Base-by-base conservation (phyloP, 805 yeast genomes). In the Candida broadrunensis region DNA sequence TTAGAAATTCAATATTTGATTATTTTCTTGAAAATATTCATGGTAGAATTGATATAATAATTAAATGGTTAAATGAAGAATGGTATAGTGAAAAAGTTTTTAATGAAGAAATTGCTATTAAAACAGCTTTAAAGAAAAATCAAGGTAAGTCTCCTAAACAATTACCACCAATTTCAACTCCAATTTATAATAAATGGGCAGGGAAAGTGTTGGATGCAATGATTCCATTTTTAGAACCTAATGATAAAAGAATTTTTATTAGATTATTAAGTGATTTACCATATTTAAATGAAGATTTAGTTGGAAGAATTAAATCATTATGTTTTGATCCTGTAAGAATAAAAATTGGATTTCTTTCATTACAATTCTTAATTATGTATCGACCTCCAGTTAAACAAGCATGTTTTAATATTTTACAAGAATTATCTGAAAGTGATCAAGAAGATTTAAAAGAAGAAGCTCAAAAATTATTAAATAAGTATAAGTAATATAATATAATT, bases 41-140 rank as follows among this genome's bases (percentile, higher is more conserved):
- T 41, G 71, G 69, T 8, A 70, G 91, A 26, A 73, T 90, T 11
- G 95, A 87, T 43, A 63, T 83, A 26, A 81, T 88, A 15, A 80
- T 91, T 29, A 89, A 85, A 47, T 93, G 99, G 99, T 66, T 93
- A 41, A 90, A 85, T 53, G 99, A 93, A 63, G 99, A 93, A 60
- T 93, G 97, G 95, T 82, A 79, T 63, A 70, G 78, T 36, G 86
- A 83, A 54, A 65, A 54, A 42, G 75, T 75, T 3, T 51, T 54
- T 36, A 62, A 61, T 43, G 72, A 69, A 44, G 66, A 49, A 44
- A 48, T 44, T 55, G 25, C 43, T 43, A 48, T 56, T 51, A 48
- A 52, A 9, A 53, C 58, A 4, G 39, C 45, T 3, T 37, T 46
- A 16, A 56, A 53, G 27, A 43, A 54, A 21, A 54, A 49, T 25